Evolutionary conservation across 352 stramenopile genomes (phyloP).

Genomic region (Pythium biforme): DNA sequence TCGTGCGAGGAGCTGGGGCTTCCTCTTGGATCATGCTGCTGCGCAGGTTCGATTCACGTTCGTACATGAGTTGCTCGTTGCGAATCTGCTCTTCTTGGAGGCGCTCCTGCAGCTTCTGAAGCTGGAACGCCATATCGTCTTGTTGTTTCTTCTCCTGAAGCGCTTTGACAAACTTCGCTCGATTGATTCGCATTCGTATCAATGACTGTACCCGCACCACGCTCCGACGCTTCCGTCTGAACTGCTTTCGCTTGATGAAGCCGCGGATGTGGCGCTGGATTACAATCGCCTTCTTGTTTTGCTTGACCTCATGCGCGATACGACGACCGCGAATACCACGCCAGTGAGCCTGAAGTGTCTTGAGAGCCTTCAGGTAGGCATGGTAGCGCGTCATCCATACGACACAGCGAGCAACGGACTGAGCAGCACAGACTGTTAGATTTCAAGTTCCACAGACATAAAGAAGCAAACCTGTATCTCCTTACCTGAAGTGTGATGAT

Average conservation of each 20-base stretch:
- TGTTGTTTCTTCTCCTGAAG: conserved; percentile 81
- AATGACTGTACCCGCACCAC: conserved; percentile 46
- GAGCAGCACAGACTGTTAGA: not conserved
- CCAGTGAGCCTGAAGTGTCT: conserved; percentile 72
- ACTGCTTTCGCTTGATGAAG: conserved; percentile 51
- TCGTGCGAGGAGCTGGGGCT: conserved; percentile 2
- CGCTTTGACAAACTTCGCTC: conserved; percentile 70
- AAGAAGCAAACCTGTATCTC: conserved; percentile 2
- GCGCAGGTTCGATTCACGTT: conserved; percentile 40
- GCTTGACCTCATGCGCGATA: conserved; percentile 44
- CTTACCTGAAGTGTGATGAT: conserved; percentile 74
- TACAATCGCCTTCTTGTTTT: conserved; percentile 58
- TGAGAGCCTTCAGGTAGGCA: conserved; percentile 52
- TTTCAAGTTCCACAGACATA: not conserved
- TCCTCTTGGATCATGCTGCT: conserved; percentile 23
- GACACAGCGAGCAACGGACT: conserved; percentile 83
- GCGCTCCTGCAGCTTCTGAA: conserved; percentile 74
- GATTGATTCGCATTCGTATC: conserved; percentile 81
- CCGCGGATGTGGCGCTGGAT: conserved; percentile 67
- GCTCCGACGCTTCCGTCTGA: conserved; percentile 21
- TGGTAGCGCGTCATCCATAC: conserved; percentile 76
- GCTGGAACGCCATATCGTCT: conserved; percentile 84
- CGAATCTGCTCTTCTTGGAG: conserved; percentile 77
- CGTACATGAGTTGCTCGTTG: conserved; percentile 60
- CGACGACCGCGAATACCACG: conserved; percentile 66